phyloP scores from a whole-genome alignment of 2,329 filamentous ascomycete species.

The Colletotrichum truncatum region DNA sequence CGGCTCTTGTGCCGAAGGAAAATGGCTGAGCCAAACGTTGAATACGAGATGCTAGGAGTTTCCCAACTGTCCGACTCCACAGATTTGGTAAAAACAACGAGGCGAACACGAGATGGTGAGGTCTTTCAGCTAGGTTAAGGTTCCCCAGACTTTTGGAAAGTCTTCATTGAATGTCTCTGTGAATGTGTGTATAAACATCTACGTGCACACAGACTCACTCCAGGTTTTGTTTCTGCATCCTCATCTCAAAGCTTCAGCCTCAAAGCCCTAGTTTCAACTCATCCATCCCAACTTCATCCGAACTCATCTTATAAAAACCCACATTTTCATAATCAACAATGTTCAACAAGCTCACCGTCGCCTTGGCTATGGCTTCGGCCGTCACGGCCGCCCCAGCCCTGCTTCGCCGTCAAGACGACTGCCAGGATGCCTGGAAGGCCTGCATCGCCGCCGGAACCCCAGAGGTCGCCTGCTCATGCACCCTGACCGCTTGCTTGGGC shows the following conservation, averaged over 20 bases:
- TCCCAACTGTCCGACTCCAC: constrained; percentile 12
- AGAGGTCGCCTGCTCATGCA: constrained; percentile 21
- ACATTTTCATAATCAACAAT: background rate
- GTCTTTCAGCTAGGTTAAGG: background rate
- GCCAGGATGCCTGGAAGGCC: constrained; percentile 10
- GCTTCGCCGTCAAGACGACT: constrained; percentile 5
- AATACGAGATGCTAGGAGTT: constrained; percentile 14
- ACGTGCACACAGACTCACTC: background rate
- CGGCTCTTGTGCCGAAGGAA: constrained; percentile 2
- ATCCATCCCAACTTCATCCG: background rate
- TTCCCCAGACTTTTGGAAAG: background rate
- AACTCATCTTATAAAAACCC: background rate
- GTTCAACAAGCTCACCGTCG: constrained; percentile 22
- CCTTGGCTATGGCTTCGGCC: constrained; percentile 22
- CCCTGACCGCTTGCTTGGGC: constrained; percentile 11
- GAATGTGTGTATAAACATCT: background rate
- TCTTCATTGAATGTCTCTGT: background rate
- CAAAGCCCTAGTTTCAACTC: background rate
- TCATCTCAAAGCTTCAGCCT: background rate
- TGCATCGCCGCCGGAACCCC: constrained; percentile 23
- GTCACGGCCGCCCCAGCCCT: constrained; percentile 15
- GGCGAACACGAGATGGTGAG: constrained; percentile 21
- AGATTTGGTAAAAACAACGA: background rate
- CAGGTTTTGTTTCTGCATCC: background rate
- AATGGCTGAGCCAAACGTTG: constrained; percentile 6